A percentile compares a stretch with the other conserved stretches of the same genome.
Evolutionary conservation across 2,329 filamentous ascomycete species (phyloP).

Genomic region (Anthostomella pinea): DNA sequence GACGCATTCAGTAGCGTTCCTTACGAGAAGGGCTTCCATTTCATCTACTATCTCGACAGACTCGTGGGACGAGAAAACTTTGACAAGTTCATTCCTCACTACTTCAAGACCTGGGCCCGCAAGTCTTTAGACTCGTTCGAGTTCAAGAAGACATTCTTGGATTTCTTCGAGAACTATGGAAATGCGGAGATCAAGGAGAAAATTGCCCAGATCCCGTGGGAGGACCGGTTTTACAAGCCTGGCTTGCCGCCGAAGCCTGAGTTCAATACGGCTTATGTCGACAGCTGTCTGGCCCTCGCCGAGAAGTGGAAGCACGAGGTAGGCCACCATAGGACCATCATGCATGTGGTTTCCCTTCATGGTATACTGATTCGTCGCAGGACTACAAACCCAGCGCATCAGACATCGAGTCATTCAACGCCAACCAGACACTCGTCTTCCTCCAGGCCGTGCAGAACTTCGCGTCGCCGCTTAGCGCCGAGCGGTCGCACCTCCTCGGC

Average conservation of each 20-base stretch:
- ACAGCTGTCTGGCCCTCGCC: conserved; percentile 79
- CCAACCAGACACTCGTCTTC: conserved; percentile 90
- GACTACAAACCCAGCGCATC: conserved; percentile 61
- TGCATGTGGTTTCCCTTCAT: neutral
- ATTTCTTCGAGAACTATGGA: conserved; percentile 70
- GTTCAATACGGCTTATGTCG: conserved; percentile 85
- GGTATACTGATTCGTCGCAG: conserved; percentile 29
- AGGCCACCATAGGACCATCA: conserved; percentile 31
- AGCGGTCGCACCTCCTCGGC: conserved; percentile 70
- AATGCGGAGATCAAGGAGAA: conserved; percentile 64
- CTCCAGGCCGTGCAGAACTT: conserved; percentile 75
- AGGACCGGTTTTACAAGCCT: conserved; percentile 82
- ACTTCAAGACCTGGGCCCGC: conserved; percentile 80
- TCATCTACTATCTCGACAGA: conserved; percentile 86
- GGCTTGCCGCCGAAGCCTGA: conserved; percentile 86
- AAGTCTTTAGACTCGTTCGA: conserved; percentile 92
- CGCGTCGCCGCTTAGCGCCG: conserved; percentile 57
- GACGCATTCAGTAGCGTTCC: conserved; percentile 91
- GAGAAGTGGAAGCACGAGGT: conserved; percentile 72
- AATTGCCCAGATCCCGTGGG: conserved; percentile 79
- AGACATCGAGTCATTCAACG: conserved; percentile 73
- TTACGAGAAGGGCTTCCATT: conserved; percentile 96
- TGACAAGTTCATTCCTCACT: conserved; percentile 93
- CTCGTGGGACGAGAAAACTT: conserved; percentile 83
- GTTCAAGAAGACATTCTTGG: conserved; percentile 83